Percentiles rank a stretch among this genome's conserved stretches.
Evolutionary conservation across 2,329 filamentous ascomycete genomes (phyloP).

Genomic region (Stromatinia cepivora): DNA sequence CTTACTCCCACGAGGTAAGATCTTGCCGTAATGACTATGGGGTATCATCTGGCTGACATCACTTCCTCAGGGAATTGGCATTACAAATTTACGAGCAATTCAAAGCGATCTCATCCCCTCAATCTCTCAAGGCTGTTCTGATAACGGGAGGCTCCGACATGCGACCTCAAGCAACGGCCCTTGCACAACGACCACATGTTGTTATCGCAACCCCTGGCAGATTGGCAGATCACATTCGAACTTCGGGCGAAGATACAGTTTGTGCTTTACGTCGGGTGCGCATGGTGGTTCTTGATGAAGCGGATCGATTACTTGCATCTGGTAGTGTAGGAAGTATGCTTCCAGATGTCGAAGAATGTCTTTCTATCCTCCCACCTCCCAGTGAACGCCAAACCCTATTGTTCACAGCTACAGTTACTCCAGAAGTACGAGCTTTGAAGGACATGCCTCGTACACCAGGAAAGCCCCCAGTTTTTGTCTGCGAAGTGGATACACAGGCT

Average conservation of each 20-base stretch:
- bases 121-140: slow-evolving; percentile 84
- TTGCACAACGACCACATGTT: slow-evolving; percentile 80
- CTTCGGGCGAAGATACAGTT: slow-evolving; percentile 87
- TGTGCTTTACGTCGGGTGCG: slow-evolving; percentile 75
- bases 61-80: slow-evolving; percentile 70
- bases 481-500: slow-evolving; percentile 76
- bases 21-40: background rate
- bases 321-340: slow-evolving; percentile 23
- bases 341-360: slow-evolving; percentile 36
- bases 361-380: slow-evolving; percentile 76
- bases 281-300: slow-evolving; percentile 93
- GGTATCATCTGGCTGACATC: slow-evolving; percentile 26
- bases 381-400: slow-evolving; percentile 84
- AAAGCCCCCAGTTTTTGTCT: slow-evolving; percentile 80
- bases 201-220: slow-evolving; percentile 94
- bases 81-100: slow-evolving; percentile 97
- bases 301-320: slow-evolving; percentile 85
- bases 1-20: slow-evolving; percentile 78
- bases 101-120: slow-evolving; percentile 84
- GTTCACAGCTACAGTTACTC: slow-evolving; percentile 94
- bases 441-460: slow-evolving; percentile 68
- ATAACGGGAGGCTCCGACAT: slow-evolving; percentile 93
- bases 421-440: slow-evolving; percentile 86
- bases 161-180: slow-evolving; percentile 81
- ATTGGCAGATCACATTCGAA: slow-evolving; percentile 88